phyloP scores from a whole-genome alignment of 202 grass and related monocot species.

The Cymbopogon flexuosus region DNA sequence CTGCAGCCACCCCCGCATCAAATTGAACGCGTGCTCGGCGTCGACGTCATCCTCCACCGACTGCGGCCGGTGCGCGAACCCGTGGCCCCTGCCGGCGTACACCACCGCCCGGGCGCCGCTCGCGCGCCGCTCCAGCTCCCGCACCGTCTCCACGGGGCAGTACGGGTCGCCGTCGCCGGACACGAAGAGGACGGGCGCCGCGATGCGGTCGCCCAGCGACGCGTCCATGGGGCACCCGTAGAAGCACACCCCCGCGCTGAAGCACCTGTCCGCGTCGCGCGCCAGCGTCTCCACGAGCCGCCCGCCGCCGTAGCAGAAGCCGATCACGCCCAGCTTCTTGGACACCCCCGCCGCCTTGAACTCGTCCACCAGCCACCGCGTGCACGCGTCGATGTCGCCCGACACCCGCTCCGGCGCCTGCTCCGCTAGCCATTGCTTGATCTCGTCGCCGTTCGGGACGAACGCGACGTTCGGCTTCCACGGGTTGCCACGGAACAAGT shows the following conservation, averaged over 20 bases:
- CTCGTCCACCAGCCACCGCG: constrained; percentile 73
- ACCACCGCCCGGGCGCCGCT: constrained; percentile 41
- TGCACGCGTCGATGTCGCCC: constrained; percentile 57
- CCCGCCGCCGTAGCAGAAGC: constrained; percentile 75
- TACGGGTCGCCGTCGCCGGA: constrained; percentile 61
- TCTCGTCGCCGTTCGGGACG: constrained; percentile 4
- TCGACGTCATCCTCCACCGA: constrained; percentile 80
- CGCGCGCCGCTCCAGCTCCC: constrained; percentile 56
- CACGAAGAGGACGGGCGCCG: constrained; percentile 61
- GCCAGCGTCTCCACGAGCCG: constrained; percentile 61
- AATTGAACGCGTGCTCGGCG: constrained; percentile 73
- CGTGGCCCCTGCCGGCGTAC: constrained; percentile 66
- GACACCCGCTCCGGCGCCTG: constrained; percentile 44
- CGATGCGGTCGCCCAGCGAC: constrained; percentile 35
- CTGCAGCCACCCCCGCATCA: constrained; percentile 61
- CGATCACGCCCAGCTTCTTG: constrained; percentile 67
- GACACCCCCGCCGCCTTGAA: constrained; percentile 56
- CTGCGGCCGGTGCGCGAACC: constrained; percentile 69
- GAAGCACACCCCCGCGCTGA: constrained; percentile 75
- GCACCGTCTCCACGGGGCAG: constrained; percentile 53
- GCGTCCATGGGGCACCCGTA: constrained; percentile 68
- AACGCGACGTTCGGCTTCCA: constrained; percentile 39
- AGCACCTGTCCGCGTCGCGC: constrained; percentile 43
- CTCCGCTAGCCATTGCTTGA: constrained; percentile 41
- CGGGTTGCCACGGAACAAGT: constrained; percentile 79